Base-by-base conservation (phyloP, 2,329 filamentous ascomycete species). In the Fusarium annulatum region DNA sequence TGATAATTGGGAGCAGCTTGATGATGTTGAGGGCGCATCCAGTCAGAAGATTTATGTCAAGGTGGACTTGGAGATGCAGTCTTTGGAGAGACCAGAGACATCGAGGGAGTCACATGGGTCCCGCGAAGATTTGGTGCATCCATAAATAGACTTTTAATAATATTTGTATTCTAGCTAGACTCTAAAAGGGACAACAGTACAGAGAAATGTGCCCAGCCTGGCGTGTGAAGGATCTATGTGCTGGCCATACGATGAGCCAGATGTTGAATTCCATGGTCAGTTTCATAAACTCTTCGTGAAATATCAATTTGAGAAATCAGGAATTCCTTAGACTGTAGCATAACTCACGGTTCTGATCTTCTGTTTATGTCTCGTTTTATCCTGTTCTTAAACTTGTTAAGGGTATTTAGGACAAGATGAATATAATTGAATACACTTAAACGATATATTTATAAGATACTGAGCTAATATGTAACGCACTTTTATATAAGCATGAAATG, bases 31-130 rank as follows among this genome's bases (percentile, higher is more conserved):
- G 5, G 43, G 28, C 2, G 7, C 28, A 6, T 64, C 66, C 3
- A 43, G 23, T 6, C 36, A 42, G 19, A 64, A 64, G 18, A 69
- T 69, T 9, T 56, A 64, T n/a, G 57, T 69, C 5, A 68, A 52
- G 23, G 66, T 69, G 2, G 64, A 69, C 19, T 8, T 69, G 23
- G 66, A 64, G 16, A 69, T 69, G 66, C 66, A 46, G 0, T 52
- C 39, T 5, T 4, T 69, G 34, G 58, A 69, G 28, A 56, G 58
- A 10, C 41, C 34, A 12, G 33, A 38, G 5, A 64, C 64, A 21
- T 41, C 55, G 12, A 38, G 49, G n/a, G 48, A 34, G 18, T 68
- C 42, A 18, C 9, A 62, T 1, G 55, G 41, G 11, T 68, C 43
- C 9, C 51, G 62, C 0, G 62, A 67, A 14, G 52, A 67, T 12